Evolutionary conservation across 1,139 yeast species (phyloP).

Genomic region (Suhomyces terraborum): DNA sequence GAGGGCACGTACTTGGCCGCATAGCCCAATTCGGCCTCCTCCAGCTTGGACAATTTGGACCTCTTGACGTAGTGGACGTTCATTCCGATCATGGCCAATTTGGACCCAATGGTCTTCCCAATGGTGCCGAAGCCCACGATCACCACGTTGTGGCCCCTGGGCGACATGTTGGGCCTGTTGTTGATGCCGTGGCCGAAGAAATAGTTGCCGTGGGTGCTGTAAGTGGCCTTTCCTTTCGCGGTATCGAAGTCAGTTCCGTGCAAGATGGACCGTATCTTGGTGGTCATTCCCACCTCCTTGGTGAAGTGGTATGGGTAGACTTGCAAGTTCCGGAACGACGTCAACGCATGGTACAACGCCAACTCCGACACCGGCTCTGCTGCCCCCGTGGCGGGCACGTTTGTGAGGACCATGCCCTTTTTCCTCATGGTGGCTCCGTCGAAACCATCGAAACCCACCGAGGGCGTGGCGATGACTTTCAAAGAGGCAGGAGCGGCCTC

Average conservation of each 20-base stretch:
- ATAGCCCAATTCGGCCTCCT: conserved; percentile 44
- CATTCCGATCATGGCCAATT: conserved; percentile 66
- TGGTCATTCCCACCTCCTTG: too few species aligned
- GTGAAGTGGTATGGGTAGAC: conserved; percentile 47
- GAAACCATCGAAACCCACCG: conserved; percentile 70
- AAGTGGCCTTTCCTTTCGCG: conserved; percentile 37
- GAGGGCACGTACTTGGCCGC: conserved; percentile 43
- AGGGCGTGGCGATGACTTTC: conserved; percentile 61
- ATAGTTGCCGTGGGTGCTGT: conserved; percentile 34
- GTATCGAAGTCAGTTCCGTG: conserved; percentile 39
- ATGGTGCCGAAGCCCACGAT: conserved; percentile 80
- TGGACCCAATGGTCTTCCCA: conserved; percentile 63
- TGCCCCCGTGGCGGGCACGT: conserved; percentile 63
- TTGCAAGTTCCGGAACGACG: conserved; percentile 62
- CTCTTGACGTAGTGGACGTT: conserved; percentile 65
- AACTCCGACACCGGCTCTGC: conserved; percentile 79
- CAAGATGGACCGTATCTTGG: too few species aligned
- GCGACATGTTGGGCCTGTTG: conserved; percentile 44
- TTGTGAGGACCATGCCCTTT: conserved; percentile 57
- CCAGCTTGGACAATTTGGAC: conserved; percentile 40
- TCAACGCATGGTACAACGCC: conserved; percentile 60
- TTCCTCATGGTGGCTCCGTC: conserved; percentile 45
- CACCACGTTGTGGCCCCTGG: conserved; percentile 61
- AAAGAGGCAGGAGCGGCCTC: conserved; percentile 53
- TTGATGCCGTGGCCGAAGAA: conserved; percentile 49